Evolutionary conservation across 495 filamentous ascomycete species (phyloP), one percentile per base, ranked within the genome.

Genomic region (Durotheca rogersii): DNA sequence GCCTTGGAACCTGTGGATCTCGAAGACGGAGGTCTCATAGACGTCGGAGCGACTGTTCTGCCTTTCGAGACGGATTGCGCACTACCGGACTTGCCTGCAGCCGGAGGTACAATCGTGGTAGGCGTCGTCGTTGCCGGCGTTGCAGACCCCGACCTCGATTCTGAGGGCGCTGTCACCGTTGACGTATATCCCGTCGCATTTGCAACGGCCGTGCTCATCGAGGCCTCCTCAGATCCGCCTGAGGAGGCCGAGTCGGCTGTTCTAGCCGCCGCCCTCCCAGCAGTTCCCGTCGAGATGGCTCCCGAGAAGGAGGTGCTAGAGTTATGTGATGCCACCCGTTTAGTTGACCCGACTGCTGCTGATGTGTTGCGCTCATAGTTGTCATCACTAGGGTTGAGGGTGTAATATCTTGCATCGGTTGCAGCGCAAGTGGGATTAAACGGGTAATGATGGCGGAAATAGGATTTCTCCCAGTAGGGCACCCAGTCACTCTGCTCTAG

Each of bases 391-490:
- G 7, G 15, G 19, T 23, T 27, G 10, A 21, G 39, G 17, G 25
- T 20, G 32, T 20, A 14, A 10, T 38, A 46, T 1, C 19, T 44
- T 10, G 49, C 49, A 20, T 64, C 58, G 33, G 18, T 32, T 12
- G 18, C 51, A 7, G 56, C 37, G 42, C 69, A 72, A 21, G 60
- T 52, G 6, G 44, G 54, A n/a, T 49, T 39, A 23, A 38, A 38
- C 14, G 32, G 41, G 25, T 30, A 58, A 1, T 12, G 20, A 37
- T 60, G 27, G 10, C 43, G 15, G 41, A 65, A 62, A 47, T 65
- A 65, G 4, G 51, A 53, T 9, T 45, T 25, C 14, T 65, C 47
- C 58, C 58, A 65, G 14, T 53, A 65, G 19, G 54, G 61, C 12
- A 53, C 30, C 34, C 56, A 59, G 18, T 31, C 38, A 16, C 61